A percentile compares a stretch with the other conserved stretches of the same genome.
Evolutionary conservation across 139 green algal species (phyloP).

Genomic region (Picochlorum sp.): DNA sequence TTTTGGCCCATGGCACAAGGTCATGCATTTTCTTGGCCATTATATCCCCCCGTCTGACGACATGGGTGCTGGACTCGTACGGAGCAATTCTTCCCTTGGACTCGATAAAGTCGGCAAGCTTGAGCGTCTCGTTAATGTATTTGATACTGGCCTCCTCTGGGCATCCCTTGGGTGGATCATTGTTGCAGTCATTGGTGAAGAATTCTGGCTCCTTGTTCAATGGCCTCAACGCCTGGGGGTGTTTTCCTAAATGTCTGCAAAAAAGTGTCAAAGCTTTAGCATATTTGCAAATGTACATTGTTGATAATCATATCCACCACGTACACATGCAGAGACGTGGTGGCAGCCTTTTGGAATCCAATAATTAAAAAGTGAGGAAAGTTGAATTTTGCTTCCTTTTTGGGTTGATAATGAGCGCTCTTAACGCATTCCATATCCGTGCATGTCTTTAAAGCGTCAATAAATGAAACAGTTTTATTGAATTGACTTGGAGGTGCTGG

Average conservation of each 20-base stretch:
- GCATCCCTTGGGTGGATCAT: background rate
- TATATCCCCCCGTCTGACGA: background rate
- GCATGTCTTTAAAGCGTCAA: background rate
- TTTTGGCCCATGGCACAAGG: slow-evolving; percentile 16
- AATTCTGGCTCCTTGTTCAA: slow-evolving; percentile 6
- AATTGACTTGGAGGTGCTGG: background rate
- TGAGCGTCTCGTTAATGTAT: background rate
- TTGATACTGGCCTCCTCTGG: background rate
- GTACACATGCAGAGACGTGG: background rate
- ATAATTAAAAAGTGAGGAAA: slow-evolving; percentile 11
- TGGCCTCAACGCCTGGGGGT: background rate
- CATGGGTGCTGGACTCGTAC: slow-evolving; percentile 9
- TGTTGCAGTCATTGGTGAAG: slow-evolving; percentile 4
- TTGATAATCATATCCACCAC: background rate
- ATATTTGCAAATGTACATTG: background rate
- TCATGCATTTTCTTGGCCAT: background rate
- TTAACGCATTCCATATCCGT: background rate
- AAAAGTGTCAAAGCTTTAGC: background rate
- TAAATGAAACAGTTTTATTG: background rate
- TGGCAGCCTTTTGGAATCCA: slow-evolving; percentile 5
- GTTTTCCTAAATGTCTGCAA: background rate
- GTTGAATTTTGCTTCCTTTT: background rate
- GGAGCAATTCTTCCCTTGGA: background rate
- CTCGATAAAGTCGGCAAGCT: background rate
- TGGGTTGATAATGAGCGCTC: background rate